These are phyloP conservation scores for Gossypium anomalum DNA, from an alignment of 345 rosid genomes.

Conservation along the genomic window DNA sequence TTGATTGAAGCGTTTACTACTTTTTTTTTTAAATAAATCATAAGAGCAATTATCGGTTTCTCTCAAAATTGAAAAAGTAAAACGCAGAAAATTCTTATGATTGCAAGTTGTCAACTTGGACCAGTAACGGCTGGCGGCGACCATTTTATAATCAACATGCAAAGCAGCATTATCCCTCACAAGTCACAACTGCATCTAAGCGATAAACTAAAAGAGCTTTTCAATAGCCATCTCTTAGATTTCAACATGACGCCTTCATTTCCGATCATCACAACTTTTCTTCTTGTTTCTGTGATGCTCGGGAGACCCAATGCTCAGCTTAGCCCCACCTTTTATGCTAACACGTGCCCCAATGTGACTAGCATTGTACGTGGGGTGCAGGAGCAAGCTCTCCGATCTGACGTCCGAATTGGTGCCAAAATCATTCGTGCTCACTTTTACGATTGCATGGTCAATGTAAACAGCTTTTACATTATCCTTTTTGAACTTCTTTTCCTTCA, in stretches of 20 bases:
- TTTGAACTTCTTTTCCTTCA: too few relatives aligned
- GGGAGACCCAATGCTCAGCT: slow-evolving; percentile 11
- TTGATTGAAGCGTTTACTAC: too few relatives aligned
- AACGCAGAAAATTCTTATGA: too few relatives aligned
- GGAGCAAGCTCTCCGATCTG: slow-evolving; percentile 6
- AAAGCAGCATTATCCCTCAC: too few relatives aligned
- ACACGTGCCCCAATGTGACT: slow-evolving; percentile 18
- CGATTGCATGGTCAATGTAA: slow-evolving; percentile 37
- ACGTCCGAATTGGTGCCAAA: slow-evolving; percentile 21
- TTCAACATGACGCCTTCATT: neutral
- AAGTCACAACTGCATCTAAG: too few relatives aligned
- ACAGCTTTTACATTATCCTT: too few relatives aligned
- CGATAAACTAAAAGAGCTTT: neutral
- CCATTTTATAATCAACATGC: too few relatives aligned
- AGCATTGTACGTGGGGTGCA: slow-evolving; percentile 17
- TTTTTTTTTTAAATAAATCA: too few relatives aligned
- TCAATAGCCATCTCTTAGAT: neutral
- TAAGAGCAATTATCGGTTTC: too few relatives aligned
- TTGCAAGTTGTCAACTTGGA: too few relatives aligned
- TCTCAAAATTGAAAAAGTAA: too few relatives aligned
- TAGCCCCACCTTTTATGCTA: slow-evolving; percentile 22
- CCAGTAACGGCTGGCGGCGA: too few relatives aligned
- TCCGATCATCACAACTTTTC: neutral
- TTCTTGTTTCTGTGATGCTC: slow-evolving; percentile 1
- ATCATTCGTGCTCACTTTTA: slow-evolving; percentile 30